Base-by-base conservation (phyloP, 2,329 filamentous ascomycete genomes). In the Cercospora zeae-maydis region DNA sequence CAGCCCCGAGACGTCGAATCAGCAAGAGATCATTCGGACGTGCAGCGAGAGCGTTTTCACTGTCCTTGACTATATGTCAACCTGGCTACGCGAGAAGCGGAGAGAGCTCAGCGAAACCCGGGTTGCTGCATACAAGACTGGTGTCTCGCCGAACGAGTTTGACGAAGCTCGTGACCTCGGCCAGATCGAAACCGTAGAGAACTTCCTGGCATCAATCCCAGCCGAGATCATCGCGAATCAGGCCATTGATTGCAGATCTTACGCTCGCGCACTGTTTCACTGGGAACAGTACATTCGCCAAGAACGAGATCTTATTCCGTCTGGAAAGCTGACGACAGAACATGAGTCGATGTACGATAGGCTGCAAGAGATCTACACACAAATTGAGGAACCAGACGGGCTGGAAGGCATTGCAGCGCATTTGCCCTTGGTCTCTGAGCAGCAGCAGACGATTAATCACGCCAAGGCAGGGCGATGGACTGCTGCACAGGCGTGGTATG, bases 301-400 rank as follows among this genome's bases (percentile, higher is more conserved):
- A 69, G 63, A 72, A 69, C 27, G 76, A 79, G 55, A 66, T 11
- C 52, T 75, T 10, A 72, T 75, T 36, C 80, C 81, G 0, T 75
- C 79, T 1, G 80, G 82, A 1, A 65, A 65, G 4, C 55, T 68
- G 31, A 64, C 66, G 4, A 56, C 66, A 34, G 83, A 86, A 21
- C 67, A 73, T 11, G 79, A 81, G 53, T 74, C 82, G 51, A 82
- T 89, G 58, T 82, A 86, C 24, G 70, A 73, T 14, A 86, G 88
- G 64, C 80, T 99, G 24, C 93, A 98, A 73, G 88, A 93, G 58
- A 96, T 99, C 16, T 99, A 99, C 76, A 91, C 92, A 1, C 90
- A 97, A 70, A 98, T 99, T 64, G 95, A 99, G 72, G 95, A 99
- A 71, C 96, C 95, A 0, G 95, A 99, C 75, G 93, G 93, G 1